Conservation (phyloP, 2,329 filamentous ascomycete genomes). For the Neonectria magnoliae region DNA sequence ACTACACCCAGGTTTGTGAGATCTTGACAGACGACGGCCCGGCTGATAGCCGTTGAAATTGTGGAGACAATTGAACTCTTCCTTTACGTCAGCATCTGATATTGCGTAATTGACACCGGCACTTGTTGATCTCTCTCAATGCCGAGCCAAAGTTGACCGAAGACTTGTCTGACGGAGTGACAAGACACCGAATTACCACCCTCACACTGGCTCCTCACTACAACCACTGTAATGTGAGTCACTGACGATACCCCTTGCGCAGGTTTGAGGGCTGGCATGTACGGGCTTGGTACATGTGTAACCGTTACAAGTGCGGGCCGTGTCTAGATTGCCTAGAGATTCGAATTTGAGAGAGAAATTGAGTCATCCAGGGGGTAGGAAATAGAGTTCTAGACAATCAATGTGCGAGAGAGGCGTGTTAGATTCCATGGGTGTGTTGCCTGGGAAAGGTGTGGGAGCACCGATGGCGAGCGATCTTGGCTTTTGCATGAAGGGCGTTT, state of each 20-base stretch:
- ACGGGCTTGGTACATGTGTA: background rate
- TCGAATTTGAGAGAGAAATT: background rate
- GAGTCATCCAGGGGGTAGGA: background rate
- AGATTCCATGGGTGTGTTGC: background rate
- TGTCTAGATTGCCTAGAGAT: background rate
- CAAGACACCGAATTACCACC: background rate
- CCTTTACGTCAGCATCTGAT: background rate
- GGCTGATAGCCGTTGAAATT: background rate
- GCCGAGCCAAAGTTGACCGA: background rate
- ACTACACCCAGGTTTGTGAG: no score
- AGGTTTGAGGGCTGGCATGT: background rate
- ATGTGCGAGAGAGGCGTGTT: background rate
- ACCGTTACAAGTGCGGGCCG: background rate
- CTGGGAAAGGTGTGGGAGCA: background rate
- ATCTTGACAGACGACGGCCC: no score
- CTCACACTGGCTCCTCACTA: background rate
- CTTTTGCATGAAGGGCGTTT: background rate
- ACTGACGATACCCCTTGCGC: background rate
- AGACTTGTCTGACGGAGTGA: background rate
- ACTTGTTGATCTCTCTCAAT: background rate
- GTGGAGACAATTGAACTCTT: background rate
- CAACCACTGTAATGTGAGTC: background rate
- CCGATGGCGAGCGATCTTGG: background rate
- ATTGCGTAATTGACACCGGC: background rate
- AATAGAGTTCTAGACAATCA: background rate